Conservation (phyloP, 169 alveolate genomes). For the Cystoisospora suis region DNA sequence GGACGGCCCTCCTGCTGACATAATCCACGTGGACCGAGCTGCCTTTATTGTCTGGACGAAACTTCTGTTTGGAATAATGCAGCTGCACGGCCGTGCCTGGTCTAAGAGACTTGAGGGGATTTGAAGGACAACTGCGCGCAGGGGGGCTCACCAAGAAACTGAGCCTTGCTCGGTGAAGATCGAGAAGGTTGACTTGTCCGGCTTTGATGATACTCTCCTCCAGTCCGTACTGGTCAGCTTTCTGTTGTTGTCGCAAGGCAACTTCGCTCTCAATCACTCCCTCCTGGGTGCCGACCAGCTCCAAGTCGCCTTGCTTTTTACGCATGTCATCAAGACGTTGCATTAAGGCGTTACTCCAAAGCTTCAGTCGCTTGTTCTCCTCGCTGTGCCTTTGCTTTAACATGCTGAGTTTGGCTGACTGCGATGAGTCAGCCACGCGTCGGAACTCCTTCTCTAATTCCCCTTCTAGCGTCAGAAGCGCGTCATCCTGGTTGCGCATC, state of each 20-base stretch:
- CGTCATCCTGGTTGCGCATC: neutral
- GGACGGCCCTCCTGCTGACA: no score
- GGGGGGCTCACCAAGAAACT: neutral
- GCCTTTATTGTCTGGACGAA: no score
- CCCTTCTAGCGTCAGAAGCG: neutral
- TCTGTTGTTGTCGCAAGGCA: neutral
- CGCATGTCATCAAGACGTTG: neutral
- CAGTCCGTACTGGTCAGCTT: neutral
- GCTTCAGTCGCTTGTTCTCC: neutral
- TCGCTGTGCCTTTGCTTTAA: neutral
- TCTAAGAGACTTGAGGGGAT: no score
- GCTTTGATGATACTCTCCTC: neutral
- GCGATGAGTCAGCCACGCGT: neutral
- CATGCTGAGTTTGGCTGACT: neutral
- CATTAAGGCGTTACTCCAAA: neutral
- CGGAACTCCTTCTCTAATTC: neutral
- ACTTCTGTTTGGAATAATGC: no score
- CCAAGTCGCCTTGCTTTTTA: neutral
- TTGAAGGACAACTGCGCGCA: no score
- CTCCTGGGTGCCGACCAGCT: no score
- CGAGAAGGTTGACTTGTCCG: neutral
- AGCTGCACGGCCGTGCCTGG: no score
- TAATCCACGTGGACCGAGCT: no score
- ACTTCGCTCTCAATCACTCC: neutral
- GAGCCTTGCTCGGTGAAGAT: neutral